Percentiles rank a stretch among this genome's conserved stretches.
These are phyloP conservation scores for Trametes cubensis DNA, from an alignment of 768 basidiomycete species.

Conservation along the genomic window DNA sequence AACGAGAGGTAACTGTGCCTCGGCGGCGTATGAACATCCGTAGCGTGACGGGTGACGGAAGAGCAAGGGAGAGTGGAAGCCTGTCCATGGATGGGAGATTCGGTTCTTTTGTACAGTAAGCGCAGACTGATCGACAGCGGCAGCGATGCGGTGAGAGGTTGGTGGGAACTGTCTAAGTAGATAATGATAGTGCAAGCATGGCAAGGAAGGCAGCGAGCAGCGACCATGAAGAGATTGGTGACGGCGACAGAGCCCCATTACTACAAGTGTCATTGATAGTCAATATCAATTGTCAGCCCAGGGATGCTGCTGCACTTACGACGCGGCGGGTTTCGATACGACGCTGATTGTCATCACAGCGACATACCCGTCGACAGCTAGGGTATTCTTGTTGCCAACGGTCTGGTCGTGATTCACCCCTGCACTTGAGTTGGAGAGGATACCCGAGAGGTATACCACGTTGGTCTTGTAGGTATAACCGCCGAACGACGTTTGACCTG, in stretches of 20 bases:
- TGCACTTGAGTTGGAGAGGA: constrained; percentile 67
- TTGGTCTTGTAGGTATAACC: constrained; percentile 76
- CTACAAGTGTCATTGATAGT: not conserved
- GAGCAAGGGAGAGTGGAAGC: constrained; percentile 2
- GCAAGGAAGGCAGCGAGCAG: constrained; percentile 5
- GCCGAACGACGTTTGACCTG: constrained; percentile 61
- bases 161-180: constrained; percentile 11
- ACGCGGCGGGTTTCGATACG: constrained; percentile 38
- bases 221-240: not conserved
- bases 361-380: constrained; percentile 80
- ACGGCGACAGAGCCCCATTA: constrained; percentile 6
- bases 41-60: not conserved
- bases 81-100: not conserved
- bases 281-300: not conserved
- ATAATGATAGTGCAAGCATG: constrained; percentile 22
- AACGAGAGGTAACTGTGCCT: constrained; percentile 19
- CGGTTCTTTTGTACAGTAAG: constrained; percentile 14
- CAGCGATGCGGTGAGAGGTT: not conserved
- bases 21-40: constrained; percentile 4
- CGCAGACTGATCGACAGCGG: constrained; percentile 15
- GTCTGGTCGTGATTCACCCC: constrained; percentile 69
- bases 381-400: constrained; percentile 54
- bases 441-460: constrained; percentile 67
- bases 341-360: constrained; percentile 78
- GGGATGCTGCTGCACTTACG: constrained; percentile 23